A percentile compares a stretch with the other conserved stretches of the same genome.
Conservation (phyloP, 2,329 filamentous ascomycete species). For the Teratosphaeria nubilosa region DNA sequence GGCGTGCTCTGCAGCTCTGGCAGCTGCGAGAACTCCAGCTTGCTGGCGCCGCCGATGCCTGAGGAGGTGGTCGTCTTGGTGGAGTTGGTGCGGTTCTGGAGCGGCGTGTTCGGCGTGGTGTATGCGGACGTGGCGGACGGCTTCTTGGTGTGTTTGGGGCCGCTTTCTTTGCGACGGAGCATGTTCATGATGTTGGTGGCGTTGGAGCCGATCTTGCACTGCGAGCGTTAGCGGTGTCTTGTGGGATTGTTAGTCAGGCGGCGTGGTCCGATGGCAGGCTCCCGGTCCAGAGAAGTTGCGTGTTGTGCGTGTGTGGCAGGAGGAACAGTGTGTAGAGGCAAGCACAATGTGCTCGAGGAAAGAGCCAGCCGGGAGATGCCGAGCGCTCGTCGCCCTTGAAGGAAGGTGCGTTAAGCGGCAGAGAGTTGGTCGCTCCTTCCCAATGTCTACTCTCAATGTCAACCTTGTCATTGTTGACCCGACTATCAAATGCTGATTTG, state of each 20-base stretch:
- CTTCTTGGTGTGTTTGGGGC: neutral
- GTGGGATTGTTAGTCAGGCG: neutral
- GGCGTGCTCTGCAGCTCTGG: constrained; percentile 21
- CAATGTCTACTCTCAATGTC: neutral
- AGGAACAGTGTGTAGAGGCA: neutral
- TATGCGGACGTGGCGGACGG: constrained; percentile 1
- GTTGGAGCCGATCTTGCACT: constrained; percentile 8
- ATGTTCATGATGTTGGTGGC: neutral
- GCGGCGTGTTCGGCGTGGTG: constrained; percentile 6
- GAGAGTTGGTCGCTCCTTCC: neutral
- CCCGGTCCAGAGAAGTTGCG: neutral
- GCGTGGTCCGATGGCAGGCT: neutral
- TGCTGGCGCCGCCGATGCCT: constrained; percentile 6
- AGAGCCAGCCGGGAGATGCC: neutral
- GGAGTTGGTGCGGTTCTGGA: constrained; percentile 14
- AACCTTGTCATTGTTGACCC: neutral
- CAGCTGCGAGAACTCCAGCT: constrained; percentile 10
- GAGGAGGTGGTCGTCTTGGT: constrained; percentile 9
- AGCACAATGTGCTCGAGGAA: neutral
- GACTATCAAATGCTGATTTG: neutral
- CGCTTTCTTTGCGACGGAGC: neutral
- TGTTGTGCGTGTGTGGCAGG: neutral
- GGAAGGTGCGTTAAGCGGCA: neutral
- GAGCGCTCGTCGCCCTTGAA: neutral
- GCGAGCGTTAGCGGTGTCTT: neutral